Evolutionary conservation across 108 stramenopile species (phyloP).

Genomic region (Stephanodiscus triporus): DNA sequence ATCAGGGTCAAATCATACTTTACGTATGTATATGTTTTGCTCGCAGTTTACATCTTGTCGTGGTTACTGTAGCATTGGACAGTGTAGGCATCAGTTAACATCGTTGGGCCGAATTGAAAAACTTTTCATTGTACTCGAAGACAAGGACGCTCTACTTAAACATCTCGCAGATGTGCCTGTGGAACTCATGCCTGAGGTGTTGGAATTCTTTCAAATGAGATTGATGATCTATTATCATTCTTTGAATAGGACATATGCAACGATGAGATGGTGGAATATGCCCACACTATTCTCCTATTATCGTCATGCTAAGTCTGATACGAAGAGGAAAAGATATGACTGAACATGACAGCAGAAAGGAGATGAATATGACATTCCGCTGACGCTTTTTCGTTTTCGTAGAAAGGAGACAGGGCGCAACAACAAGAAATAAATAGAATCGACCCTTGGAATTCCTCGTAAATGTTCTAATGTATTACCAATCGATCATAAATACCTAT

Average conservation of each 20-base stretch:
- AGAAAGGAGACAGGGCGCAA: no score
- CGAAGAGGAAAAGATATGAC: no score
- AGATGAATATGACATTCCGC: no score
- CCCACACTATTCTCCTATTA: not conserved
- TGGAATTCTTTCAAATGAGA: not conserved
- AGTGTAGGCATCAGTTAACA: not conserved
- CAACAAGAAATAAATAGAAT: no score
- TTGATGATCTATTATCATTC: not conserved
- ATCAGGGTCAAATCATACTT: not conserved
- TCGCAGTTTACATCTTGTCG: not conserved
- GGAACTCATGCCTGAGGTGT: not conserved
- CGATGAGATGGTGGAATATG: no score
- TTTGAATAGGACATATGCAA: not conserved
- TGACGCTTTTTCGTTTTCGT: no score
- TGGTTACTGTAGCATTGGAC: not conserved
- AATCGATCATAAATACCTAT: no score
- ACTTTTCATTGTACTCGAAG: not conserved
- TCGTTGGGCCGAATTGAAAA: not conserved
- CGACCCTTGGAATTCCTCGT: no score
- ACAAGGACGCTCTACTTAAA: not conserved
- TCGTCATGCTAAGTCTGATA: not conserved
- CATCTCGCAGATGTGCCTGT: not conserved
- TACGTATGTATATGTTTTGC: not conserved
- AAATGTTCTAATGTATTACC: no score
- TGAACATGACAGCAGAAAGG: no score